phyloP scores from a whole-genome alignment of 495 filamentous ascomycete species.

The Cercophora sp. region DNA sequence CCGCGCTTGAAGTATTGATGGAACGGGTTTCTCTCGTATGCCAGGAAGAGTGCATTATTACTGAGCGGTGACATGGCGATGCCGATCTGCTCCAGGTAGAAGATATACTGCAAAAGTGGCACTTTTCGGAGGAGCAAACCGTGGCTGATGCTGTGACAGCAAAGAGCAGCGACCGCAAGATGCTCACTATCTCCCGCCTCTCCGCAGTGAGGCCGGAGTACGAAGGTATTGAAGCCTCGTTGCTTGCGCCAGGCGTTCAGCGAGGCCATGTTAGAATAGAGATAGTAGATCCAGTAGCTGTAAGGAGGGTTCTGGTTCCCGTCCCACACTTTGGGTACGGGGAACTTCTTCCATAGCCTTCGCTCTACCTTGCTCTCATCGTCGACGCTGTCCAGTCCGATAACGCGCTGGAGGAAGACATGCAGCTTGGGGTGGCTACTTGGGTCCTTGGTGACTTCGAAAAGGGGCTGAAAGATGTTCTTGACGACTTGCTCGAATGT shows the following conservation, averaged over 20 bases:
- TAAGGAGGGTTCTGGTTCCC: slow-evolving; percentile 95
- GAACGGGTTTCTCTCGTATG: slow-evolving; percentile 96
- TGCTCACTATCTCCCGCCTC: slow-evolving; percentile 97
- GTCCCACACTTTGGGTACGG: slow-evolving; percentile 80
- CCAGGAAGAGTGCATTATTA: slow-evolving; percentile 95
- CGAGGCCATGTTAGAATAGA: slow-evolving; percentile 90
- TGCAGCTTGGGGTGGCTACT: slow-evolving; percentile 86
- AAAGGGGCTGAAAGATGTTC: slow-evolving; percentile 91
- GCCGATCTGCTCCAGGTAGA: slow-evolving; percentile 95
- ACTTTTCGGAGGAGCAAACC: slow-evolving; percentile 91
- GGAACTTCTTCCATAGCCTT: slow-evolving; percentile 87
- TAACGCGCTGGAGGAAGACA: slow-evolving; percentile 88
- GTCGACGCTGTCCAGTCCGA: slow-evolving; percentile 96
- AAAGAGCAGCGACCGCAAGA: slow-evolving; percentile 84
- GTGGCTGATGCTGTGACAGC: slow-evolving; percentile 97
- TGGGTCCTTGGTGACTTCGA: slow-evolving; percentile 89
- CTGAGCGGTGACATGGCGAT: slow-evolving; percentile 98
- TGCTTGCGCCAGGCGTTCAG: slow-evolving; percentile 88
- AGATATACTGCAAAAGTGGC: slow-evolving; percentile 91
- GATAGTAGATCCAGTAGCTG: slow-evolving; percentile 97
- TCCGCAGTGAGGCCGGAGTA: slow-evolving; percentile 90
- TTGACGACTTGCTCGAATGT: slow-evolving; percentile 86
- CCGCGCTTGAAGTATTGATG: slow-evolving; percentile 91
- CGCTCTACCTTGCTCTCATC: slow-evolving; percentile 96
- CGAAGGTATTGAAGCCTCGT: slow-evolving; percentile 92